phyloP scores from a whole-genome alignment of 208 protist genomes.

The Trypanosoma theileri region DNA sequence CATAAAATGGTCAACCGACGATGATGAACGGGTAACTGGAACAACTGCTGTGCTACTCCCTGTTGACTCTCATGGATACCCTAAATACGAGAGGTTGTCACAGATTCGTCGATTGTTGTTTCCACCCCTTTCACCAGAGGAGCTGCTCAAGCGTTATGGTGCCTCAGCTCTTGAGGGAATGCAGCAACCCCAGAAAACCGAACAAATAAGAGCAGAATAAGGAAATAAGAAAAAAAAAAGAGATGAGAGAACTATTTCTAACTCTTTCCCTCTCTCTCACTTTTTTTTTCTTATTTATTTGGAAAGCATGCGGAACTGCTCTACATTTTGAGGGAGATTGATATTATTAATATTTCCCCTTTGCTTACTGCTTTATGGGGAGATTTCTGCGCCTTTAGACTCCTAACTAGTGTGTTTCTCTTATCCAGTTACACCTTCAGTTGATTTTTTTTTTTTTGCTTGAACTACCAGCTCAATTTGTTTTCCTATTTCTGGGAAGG shows the following conservation, averaged over 20 bases:
- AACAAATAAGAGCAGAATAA: neutral
- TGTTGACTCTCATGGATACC: conserved; percentile 44
- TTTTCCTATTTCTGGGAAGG: too few relatives aligned
- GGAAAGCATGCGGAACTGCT: neutral
- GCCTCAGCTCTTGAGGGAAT: conserved; percentile 20
- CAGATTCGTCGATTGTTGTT: conserved; percentile 63
- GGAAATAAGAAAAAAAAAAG: neutral
- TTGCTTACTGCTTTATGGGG: too few relatives aligned
- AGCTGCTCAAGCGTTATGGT: conserved; percentile 80
- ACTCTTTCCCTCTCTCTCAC: neutral
- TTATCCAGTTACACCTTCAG: too few relatives aligned
- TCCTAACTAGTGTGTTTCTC: too few relatives aligned
- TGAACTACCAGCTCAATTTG: too few relatives aligned
- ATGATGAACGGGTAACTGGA: conserved; percentile 9
- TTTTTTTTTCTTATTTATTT: conserved; percentile 12
- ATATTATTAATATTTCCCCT: neutral
- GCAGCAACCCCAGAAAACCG: neutral
- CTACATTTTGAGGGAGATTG: neutral
- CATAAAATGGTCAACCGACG: conserved; percentile 51
- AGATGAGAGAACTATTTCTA: neutral
- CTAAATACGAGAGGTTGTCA: conserved; percentile 59
- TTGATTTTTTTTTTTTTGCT: too few relatives aligned
- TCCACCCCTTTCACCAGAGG: conserved; percentile 60
- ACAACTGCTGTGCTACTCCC: conserved; percentile 9
- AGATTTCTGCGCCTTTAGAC: too few relatives aligned